Evolutionary conservation across 768 basidiomycete species (phyloP).

Genomic region (Termitomyces sp.): DNA sequence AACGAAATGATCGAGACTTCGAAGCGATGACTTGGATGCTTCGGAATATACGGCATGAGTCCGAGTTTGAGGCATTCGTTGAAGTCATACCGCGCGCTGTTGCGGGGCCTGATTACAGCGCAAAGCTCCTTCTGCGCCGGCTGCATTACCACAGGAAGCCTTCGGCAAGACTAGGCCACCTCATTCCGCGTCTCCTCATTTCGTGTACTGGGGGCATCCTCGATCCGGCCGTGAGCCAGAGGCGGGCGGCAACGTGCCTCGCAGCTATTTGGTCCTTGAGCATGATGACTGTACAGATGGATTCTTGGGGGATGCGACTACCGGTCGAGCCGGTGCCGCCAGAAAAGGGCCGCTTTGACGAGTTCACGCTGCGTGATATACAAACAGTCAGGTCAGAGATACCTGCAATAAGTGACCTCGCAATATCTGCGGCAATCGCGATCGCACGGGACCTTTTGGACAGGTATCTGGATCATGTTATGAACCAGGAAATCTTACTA

Average conservation of each 20-base stretch:
- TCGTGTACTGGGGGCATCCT: too few species aligned
- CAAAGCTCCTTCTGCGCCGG: background rate
- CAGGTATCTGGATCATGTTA: too few species aligned
- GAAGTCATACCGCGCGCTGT: background rate
- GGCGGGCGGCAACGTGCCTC: conserved; percentile 29
- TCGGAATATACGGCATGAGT: background rate
- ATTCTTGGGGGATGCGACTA: too few species aligned
- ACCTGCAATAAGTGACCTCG: too few species aligned
- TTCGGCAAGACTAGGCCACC: background rate
- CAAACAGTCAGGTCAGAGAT: too few species aligned
- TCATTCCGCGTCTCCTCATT: conserved; percentile 26
- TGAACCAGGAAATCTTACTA: too few species aligned
- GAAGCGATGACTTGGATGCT: background rate
- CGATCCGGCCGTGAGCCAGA: conserved; percentile 20
- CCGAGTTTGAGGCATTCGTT: background rate
- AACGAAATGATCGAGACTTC: background rate
- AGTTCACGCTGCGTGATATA: conserved; percentile 17
- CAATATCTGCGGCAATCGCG: too few species aligned
- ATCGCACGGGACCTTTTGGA: too few species aligned
- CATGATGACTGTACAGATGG: too few species aligned
- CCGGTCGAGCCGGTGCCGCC: too few species aligned
- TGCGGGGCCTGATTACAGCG: background rate
- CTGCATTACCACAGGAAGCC: too few species aligned
- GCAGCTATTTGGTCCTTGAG: conserved; percentile 38
- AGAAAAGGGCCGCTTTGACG: conserved; percentile 11